Base-by-base conservation (phyloP, 2,329 filamentous ascomycete genomes). In the Pestalotiopsis sp. region DNA sequence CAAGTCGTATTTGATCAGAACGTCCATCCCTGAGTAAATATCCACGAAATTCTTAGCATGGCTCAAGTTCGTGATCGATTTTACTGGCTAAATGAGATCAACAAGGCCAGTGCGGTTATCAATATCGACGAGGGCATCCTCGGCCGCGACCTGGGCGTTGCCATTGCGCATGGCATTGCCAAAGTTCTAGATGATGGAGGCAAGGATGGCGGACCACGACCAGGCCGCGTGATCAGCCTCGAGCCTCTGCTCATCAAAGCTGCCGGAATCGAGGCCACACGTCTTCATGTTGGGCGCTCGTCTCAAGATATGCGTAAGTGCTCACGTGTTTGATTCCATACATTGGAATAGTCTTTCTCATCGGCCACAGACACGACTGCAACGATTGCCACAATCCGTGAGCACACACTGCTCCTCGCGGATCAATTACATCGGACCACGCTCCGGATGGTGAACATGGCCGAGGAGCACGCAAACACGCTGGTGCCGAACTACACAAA, bases 401-500 rank as follows among this genome's bases (percentile, higher is more conserved):
- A 67, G 25, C 17, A 59, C 6, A 23, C 65, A n/a, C 36, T 67
- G 31, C 4, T 12, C 5, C 56, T 67, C 12, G 65, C 65, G 6
- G 39, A 59, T 11, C 52, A 61, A 14, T 36, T 67, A n/a, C 56
- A 61, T 14, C 39, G 27, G 11, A 67, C 65, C 11, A 45, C n/a
- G 7, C 12, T 20, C 3, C 65, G 39, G 12, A 61, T 61, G 56
- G 65, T 67, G 20, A 25, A 45, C 6, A 20, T 67, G 52, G 65
- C 65, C n/a, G 56, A 45, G 31, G 56, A 61, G 17, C 65, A 59
- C 23, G 52, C 25, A 5, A 27, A 67, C 17, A 59, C 56, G 17
- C 56, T 67, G 27, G 65, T 67, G 9, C 65, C 65, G 12, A 67
- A 61, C 23, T 67, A 67, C 52, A 67, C 65, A 12, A 67, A 67